A percentile compares a stretch with the other conserved stretches of the same genome.
Conservation (phyloP, 1,139 yeast species). For the Debaryomyces coudertii region DNA sequence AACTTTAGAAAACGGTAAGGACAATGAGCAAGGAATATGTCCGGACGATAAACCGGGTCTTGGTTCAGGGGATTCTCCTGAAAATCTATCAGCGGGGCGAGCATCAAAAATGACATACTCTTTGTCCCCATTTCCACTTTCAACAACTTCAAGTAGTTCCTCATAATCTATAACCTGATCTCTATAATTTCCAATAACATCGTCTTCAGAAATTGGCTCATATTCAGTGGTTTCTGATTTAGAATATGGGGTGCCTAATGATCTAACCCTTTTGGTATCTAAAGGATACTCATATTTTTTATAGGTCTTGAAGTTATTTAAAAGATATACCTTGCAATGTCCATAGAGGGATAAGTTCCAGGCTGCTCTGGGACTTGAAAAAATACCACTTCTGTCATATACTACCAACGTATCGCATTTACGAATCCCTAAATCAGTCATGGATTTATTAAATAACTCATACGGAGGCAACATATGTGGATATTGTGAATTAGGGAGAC, state of each 20-base stretch:
- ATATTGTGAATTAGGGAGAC: slow-evolving; percentile 58
- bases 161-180: slow-evolving; percentile 64
- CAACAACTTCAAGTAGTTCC: slow-evolving; percentile 60
- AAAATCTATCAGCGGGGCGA: slow-evolving; percentile 70
- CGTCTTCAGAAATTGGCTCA: slow-evolving; percentile 26
- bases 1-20: slow-evolving; percentile 73
- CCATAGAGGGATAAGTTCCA: slow-evolving; percentile 86
- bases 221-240: slow-evolving; percentile 17
- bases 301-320: slow-evolving; percentile 70
- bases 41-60: slow-evolving; percentile 87
- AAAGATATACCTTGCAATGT: slow-evolving; percentile 64
- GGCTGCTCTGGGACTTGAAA: slow-evolving; percentile 87
- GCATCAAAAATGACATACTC: slow-evolving; percentile 75
- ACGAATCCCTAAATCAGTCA: slow-evolving; percentile 51
- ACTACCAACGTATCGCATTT: slow-evolving; percentile 68
- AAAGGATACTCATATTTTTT: slow-evolving; percentile 28
- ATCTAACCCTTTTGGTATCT: slow-evolving; percentile 24
- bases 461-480: slow-evolving; percentile 89
- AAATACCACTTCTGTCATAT: slow-evolving; percentile 82
- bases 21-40: slow-evolving; percentile 79
- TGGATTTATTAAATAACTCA: slow-evolving; percentile 53
- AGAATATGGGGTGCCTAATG: slow-evolving; percentile 18
- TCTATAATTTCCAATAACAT: slow-evolving; percentile 35
- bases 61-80: slow-evolving; percentile 84
- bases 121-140: slow-evolving; percentile 47